Evolutionary conservation across 2,329 filamentous ascomycete species (phyloP).

Genomic region (Passalora sequoiae): DNA sequence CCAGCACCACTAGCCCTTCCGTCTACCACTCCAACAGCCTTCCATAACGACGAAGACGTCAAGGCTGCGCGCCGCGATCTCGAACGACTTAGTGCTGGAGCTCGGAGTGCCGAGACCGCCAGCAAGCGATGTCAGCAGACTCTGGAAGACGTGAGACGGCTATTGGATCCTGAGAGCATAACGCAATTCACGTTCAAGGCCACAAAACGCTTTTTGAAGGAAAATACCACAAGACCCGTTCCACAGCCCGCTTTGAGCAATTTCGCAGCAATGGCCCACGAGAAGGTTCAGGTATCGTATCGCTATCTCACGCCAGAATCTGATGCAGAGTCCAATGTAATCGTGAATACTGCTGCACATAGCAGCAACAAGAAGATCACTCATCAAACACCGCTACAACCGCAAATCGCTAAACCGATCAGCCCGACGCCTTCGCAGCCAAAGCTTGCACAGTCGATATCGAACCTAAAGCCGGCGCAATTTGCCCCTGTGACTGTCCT

Average conservation of each 20-base stretch:
- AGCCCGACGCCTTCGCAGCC: background rate
- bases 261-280: slow-evolving; percentile 53
- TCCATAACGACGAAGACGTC: slow-evolving; percentile 23
- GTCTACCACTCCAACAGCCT: slow-evolving; percentile 36
- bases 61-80: slow-evolving; percentile 42
- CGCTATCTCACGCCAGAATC: slow-evolving; percentile 29
- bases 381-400: slow-evolving; percentile 3
- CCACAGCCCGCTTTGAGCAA: slow-evolving; percentile 39
- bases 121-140: slow-evolving; percentile 66
- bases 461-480: background rate
- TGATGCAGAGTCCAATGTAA: background rate
- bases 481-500: slow-evolving; percentile 4
- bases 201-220: slow-evolving; percentile 12
- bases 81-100: slow-evolving; percentile 67
- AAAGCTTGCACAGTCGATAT: background rate
- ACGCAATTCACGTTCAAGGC: slow-evolving; percentile 56
- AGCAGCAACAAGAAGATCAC: background rate
- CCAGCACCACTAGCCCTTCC: slow-evolving; percentile 42
- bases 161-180: slow-evolving; percentile 66
- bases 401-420: background rate
- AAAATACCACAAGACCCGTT: slow-evolving; percentile 8
- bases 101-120: slow-evolving; percentile 51
- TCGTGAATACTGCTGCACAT: background rate
- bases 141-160: slow-evolving; percentile 66
- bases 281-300: slow-evolving; percentile 36